These are phyloP conservation scores for Macrocybe gigantea DNA, from an alignment of 768 basidiomycete genomes.

Conservation along the genomic window DNA sequence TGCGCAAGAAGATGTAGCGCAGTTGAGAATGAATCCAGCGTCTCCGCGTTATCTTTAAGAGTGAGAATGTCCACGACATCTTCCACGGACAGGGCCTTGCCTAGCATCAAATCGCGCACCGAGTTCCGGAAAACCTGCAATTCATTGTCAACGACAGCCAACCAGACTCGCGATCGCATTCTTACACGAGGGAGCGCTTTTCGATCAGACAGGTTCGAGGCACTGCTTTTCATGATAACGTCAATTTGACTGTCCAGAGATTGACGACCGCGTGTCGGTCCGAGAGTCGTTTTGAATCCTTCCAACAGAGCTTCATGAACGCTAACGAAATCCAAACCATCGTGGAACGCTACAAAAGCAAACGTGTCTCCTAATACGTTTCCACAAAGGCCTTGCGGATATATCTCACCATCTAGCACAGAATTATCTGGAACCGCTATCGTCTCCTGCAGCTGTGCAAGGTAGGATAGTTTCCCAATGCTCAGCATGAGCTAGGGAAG, in stretches of 20 bases:
- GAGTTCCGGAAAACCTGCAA: constrained; percentile 65
- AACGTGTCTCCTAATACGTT: neutral
- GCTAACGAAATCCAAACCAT: constrained; percentile 80
- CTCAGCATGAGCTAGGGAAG: constrained; percentile 75
- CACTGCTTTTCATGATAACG: constrained; percentile 50
- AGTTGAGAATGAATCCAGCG: constrained; percentile 60
- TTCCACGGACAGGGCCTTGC: constrained; percentile 69
- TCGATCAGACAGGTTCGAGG: constrained; percentile 36
- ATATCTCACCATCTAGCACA: constrained; percentile 47
- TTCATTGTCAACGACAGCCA: neutral
- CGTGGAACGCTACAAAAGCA: constrained; percentile 62
- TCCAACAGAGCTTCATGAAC: constrained; percentile 69
- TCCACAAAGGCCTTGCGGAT: neutral
- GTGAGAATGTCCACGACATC: constrained; percentile 81
- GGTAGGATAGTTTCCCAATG: constrained; percentile 80
- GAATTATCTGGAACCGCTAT: constrained; percentile 39
- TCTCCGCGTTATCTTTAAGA: constrained; percentile 68
- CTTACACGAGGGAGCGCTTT: constrained; percentile 50
- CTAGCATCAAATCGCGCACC: constrained; percentile 65
- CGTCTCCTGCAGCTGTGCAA: constrained; percentile 71
- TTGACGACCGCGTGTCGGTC: constrained; percentile 48
- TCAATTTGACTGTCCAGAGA: constrained; percentile 68
- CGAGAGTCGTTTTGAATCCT: constrained; percentile 50
- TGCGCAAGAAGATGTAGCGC: constrained; percentile 63
- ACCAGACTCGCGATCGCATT: neutral